A percentile compares a stretch with the other conserved stretches of the same genome.
These are phyloP conservation scores for Musa balbisiana DNA, from an alignment of 202 grass and related monocot genomes.

Conservation along the genomic window DNA sequence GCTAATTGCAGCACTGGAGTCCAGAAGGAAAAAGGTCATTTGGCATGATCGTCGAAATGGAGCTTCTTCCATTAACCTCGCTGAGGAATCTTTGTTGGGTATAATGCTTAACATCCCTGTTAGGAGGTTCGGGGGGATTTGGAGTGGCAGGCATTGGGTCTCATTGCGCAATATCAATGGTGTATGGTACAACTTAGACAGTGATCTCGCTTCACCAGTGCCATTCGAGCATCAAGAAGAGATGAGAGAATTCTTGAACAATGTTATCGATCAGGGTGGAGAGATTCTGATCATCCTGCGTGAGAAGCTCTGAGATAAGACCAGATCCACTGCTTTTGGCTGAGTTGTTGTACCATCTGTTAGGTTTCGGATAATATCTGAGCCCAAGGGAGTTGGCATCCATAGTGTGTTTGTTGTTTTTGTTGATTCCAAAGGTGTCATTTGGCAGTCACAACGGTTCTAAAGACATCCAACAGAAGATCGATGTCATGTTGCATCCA, in stretches of 20 bases:
- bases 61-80: conserved; percentile 53
- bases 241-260: conserved; percentile 55
- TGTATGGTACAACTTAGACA: conserved; percentile 84
- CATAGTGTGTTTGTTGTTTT: too few relatives aligned
- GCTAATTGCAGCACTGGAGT: conserved; percentile 57
- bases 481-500: too few relatives aligned
- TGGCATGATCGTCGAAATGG: conserved; percentile 74
- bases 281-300: conserved; percentile 50
- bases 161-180: conserved; percentile 52
- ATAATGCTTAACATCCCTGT: conserved; percentile 68
- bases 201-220: conserved; percentile 56
- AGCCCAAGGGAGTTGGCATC: too few relatives aligned
- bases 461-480: too few relatives aligned
- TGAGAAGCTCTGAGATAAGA: conserved; percentile 22
- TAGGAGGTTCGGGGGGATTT: conserved; percentile 48
- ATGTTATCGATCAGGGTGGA: conserved; percentile 42
- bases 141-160: conserved; percentile 72
- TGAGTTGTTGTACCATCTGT: neutral
- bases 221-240: conserved; percentile 44
- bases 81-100: conserved; percentile 44
- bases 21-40: conserved; percentile 55
- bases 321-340: neutral
- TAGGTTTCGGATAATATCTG: neutral
- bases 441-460: too few relatives aligned
- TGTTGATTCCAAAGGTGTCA: too few relatives aligned